Conservation (phyloP, 495 filamentous ascomycete genomes). For the Penicillium pulvis region DNA sequence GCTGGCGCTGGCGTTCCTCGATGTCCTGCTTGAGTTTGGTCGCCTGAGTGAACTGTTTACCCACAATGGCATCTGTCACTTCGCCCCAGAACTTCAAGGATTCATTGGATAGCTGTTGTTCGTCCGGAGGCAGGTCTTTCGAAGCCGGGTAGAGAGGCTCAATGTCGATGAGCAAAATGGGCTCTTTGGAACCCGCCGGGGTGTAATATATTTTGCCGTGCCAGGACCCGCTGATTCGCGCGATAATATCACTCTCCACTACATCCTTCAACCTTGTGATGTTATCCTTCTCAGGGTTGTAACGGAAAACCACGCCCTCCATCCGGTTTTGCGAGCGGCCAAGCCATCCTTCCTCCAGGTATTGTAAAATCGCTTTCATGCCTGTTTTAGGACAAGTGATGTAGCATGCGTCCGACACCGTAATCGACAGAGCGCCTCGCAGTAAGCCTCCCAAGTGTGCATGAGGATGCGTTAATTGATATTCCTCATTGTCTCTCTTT, state of each 20-base stretch:
- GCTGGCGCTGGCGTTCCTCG: conserved; percentile 85
- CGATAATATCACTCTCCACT: conserved; percentile 76
- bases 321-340: conserved; percentile 88
- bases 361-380: conserved; percentile 87
- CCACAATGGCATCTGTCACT: conserved; percentile 83
- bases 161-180: conserved; percentile 82
- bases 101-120: conserved; percentile 83
- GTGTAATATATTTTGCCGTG: conserved; percentile 70
- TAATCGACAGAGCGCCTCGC: conserved; percentile 78
- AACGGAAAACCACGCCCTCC: conserved; percentile 87
- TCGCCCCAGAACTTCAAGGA: conserved; percentile 84
- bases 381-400: conserved; percentile 83
- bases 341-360: conserved; percentile 93
- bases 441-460: conserved; percentile 91
- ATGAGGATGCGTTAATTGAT: conserved; percentile 90
- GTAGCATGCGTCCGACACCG: conserved; percentile 84
- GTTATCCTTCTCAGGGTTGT: conserved; percentile 78
- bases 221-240: conserved; percentile 85
- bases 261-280: conserved; percentile 81
- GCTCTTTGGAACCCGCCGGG: conserved; percentile 56
- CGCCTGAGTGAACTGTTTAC: conserved; percentile 81
- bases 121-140: conserved; percentile 75
- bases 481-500: conserved; percentile 80
- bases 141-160: conserved; percentile 72
- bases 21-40: conserved; percentile 87